Base-by-base conservation (phyloP, 352 stramenopile species). In the Globisporangium viniferum region DNA sequence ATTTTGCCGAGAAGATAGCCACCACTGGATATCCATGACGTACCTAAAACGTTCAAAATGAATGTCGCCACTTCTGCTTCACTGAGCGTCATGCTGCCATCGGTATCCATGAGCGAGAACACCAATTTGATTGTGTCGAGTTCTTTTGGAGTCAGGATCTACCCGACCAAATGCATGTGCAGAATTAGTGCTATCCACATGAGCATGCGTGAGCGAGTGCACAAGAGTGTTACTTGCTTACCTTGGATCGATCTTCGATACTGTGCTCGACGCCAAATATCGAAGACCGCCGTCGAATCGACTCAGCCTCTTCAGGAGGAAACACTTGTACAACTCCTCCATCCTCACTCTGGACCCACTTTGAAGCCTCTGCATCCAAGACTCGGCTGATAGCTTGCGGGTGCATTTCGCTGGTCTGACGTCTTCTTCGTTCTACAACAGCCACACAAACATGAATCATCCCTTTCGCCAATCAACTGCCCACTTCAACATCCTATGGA, bases 81-180 rank as follows among this genome's bases (percentile, higher is more conserved):
- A 35, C 66, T 86, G 15, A 95, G 67, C 22, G 78, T 79, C 70
- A 92, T 85, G 35, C 79, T 91, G 3, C 87, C 85, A 39, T 93
- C 83, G 7, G 82, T 87, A 66, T 95, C 87, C 67, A 95, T 86
- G 6, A 95, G 72, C 18, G 84, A 90, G 56, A 95, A 95, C 36
- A 91, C 84, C 1, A 95, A 67, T 63, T 95, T 95, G 24, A 91
- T 73, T 59, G 84, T 89, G 44, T 95, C 84, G 6, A 95, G 73
- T 65, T 95, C 85, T 63, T 83, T 60, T 14, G 71, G 59, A 5
- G 76, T 76, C n/a, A 95, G 80, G 2, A 77, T 63, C 85, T 91
- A 48, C 31, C 35, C 20, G 61, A 29, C 22, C 9, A 59, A 67
- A 33, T 20, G 9, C 9, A 56, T 14, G 8, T 8, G n/a, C 18